A percentile compares a stretch with the other conserved stretches of the same genome.
These are phyloP conservation scores for Magnaporthiopsis rhizophila DNA, from an alignment of 2,329 filamentous ascomycete genomes.

Conservation along the genomic window DNA sequence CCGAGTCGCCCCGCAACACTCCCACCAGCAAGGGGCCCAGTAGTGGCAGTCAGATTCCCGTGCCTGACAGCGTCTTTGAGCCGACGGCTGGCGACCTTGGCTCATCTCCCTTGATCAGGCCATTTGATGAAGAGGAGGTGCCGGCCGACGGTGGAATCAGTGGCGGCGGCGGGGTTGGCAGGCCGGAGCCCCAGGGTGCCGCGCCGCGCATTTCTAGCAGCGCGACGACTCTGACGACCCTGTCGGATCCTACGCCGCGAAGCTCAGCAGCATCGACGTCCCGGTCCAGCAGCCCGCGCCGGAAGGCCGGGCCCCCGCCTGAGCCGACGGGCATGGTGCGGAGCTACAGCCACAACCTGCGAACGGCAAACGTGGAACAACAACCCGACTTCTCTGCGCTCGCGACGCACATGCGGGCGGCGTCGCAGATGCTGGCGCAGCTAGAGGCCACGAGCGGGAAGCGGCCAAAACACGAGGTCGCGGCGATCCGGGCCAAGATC, in stretches of 20 bases:
- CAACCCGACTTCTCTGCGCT: constrained; percentile 76
- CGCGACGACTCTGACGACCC: constrained; percentile 50
- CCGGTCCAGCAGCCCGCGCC: constrained; percentile 52
- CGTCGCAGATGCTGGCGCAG: constrained; percentile 80
- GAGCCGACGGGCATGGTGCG: neutral
- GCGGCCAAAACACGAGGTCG: constrained; percentile 70
- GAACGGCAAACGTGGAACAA: constrained; percentile 33
- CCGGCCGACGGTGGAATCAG: constrained; percentile 2
- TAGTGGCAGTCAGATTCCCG: constrained; percentile 29
- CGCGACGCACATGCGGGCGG: constrained; percentile 80
- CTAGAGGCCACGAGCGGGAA: constrained; percentile 75
- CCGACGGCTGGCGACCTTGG: constrained; percentile 72
- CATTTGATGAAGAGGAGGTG: constrained; percentile 39
- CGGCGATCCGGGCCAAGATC: constrained; percentile 76
- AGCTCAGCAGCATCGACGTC: constrained; percentile 63
- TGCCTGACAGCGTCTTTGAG: constrained; percentile 71
- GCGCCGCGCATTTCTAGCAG: constrained; percentile 53
- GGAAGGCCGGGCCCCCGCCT: constrained; percentile 29
- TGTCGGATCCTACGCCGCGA: constrained; percentile 57
- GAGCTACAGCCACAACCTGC: neutral
- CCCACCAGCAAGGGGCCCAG: constrained; percentile 27
- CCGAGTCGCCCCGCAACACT: constrained; percentile 53
- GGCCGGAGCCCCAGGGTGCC: constrained; percentile 14
- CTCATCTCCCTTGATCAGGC: constrained; percentile 60
- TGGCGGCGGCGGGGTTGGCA: neutral